These are phyloP conservation scores for Cylindrotheca fusiformis DNA, from an alignment of 108 stramenopile genomes.

Conservation along the genomic window DNA sequence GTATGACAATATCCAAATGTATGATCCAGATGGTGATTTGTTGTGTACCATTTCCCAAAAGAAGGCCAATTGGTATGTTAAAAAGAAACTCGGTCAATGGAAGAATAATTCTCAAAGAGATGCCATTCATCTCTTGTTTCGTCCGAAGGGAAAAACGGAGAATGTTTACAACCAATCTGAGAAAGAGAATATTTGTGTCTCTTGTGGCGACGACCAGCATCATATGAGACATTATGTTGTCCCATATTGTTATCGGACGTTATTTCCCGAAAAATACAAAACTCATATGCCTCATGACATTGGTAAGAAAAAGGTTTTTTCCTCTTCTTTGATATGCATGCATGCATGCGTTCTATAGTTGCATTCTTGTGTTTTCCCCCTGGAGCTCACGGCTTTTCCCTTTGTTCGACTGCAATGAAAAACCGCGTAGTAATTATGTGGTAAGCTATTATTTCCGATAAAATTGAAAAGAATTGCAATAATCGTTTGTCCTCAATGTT, in stretches of 20 bases:
- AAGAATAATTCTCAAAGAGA: slow-evolving; percentile 5
- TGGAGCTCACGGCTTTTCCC: too few species aligned
- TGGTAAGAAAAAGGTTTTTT: too few species aligned
- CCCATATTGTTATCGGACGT: slow-evolving; percentile 62
- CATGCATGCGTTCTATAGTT: too few species aligned
- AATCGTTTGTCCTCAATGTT: too few species aligned
- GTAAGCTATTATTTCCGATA: too few species aligned
- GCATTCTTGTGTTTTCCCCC: too few species aligned
- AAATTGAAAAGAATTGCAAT: too few species aligned
- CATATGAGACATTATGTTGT: slow-evolving; percentile 83
- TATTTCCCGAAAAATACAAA: slow-evolving; percentile 72
- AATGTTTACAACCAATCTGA: slow-evolving; percentile 41
- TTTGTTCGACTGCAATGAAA: too few species aligned
- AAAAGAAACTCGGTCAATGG: slow-evolving; percentile 68
- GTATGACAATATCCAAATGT: slow-evolving; percentile 86
- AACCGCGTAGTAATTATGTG: slow-evolving; percentile 80
- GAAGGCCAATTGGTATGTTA: slow-evolving; percentile 84
- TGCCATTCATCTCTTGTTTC: slow-evolving; percentile 49
- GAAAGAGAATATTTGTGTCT: slow-evolving; percentile 72
- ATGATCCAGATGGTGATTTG: slow-evolving; percentile 43
- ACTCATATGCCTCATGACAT: slow-evolving; percentile 83
- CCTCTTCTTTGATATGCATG: too few species aligned
- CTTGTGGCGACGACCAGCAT: slow-evolving; percentile 53
- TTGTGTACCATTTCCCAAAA: slow-evolving; percentile 71
- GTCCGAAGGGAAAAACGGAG: slow-evolving; percentile 26